Percentiles rank a stretch among this genome's conserved stretches.
Conservation (phyloP, 2,329 filamentous ascomycete species). For the Hypomyces rosellus region DNA sequence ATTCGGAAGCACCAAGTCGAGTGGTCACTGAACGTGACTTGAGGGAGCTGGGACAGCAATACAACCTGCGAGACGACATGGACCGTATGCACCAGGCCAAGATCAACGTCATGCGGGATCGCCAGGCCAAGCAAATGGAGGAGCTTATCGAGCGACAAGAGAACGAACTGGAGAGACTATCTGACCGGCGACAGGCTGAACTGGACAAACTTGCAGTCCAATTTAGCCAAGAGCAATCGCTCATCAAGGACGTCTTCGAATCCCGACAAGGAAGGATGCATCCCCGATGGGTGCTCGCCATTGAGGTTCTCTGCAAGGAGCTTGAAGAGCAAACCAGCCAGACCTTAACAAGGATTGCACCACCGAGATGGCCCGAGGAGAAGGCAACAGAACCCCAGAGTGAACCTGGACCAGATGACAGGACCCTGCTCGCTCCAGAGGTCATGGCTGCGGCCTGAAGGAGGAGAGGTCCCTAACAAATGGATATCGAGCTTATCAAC, state of each 20-base stretch:
- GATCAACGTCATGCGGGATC: constrained; percentile 60
- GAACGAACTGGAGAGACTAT: constrained; percentile 42
- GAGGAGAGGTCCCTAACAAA: no score
- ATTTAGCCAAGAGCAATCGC: constrained; percentile 45
- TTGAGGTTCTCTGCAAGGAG: constrained; percentile 48
- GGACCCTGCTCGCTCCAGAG: not conserved
- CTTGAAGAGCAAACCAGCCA: constrained; percentile 40
- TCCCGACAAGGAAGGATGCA: constrained; percentile 39
- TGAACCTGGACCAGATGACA: not conserved
- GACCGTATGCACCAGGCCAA: constrained; percentile 52
- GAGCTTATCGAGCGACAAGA: constrained; percentile 51
- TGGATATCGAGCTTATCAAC: not conserved
- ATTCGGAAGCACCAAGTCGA: constrained; percentile 37
- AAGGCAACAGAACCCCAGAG: not conserved
- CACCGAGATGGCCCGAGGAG: constrained; percentile 26
- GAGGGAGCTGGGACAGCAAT: constrained; percentile 54
- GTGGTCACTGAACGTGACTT: constrained; percentile 55
- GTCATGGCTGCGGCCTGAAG: not conserved
- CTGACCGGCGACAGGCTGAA: constrained; percentile 40
- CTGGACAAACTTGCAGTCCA: constrained; percentile 40
- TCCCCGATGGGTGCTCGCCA: constrained; percentile 46
- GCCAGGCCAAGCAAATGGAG: constrained; percentile 56
- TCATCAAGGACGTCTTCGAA: constrained; percentile 37
- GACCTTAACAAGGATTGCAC: constrained; percentile 33
- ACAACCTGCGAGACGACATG: constrained; percentile 54